Evolutionary conservation across 2,329 filamentous ascomycete species (phyloP), one percentile per base, ranked within the genome.

Genomic region (Alternaria triticimaculans): DNA sequence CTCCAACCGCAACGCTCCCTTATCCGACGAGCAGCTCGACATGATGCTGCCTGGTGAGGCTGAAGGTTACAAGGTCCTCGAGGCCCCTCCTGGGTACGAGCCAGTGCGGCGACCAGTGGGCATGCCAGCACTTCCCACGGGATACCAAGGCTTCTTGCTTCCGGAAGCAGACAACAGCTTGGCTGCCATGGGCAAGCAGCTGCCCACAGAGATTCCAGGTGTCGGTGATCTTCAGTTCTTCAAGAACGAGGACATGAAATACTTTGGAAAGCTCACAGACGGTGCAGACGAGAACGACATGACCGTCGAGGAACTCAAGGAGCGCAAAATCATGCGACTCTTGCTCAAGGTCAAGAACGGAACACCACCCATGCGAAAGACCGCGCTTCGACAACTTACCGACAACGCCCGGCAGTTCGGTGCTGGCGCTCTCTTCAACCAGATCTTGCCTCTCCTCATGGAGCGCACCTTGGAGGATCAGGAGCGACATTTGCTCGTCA

Each of bases 271-370:
- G 84, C 88, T 99, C 44, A 95, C 97, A 21, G 96, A 99, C 77
- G 94, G 93, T 41, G 92, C 91, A 25, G 94, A 98, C 72, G 96
- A 99, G 82, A 96, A 95, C 72, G 87, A 89, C 21, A 88, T 99
- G 82, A 94, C 90, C 20, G 94, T 99, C 10, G 96, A 99, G 53
- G 95, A 99, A 76, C 83, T 99, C 56, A 98, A 99, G 82, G 95
- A 99, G 82, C 88, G 96, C 66, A 99, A 99, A 83, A 99, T 99
- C 77, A 98, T 99, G 96, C 88, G 96, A 70, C 84, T 99, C 59
- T 85, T 99, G 49, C 87, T 99, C 60, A 99, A 99, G 83, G 95
- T 99, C 85, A 99, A 99, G 87, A 99, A 99, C 79, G 96, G 96
- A 75, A 98, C 96, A 44, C 96, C 96, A 25, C 95, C 96, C 0